Evolutionary conservation across 2,329 filamentous ascomycete genomes (phyloP).

Genomic region (Pseudopithomyces maydicus): DNA sequence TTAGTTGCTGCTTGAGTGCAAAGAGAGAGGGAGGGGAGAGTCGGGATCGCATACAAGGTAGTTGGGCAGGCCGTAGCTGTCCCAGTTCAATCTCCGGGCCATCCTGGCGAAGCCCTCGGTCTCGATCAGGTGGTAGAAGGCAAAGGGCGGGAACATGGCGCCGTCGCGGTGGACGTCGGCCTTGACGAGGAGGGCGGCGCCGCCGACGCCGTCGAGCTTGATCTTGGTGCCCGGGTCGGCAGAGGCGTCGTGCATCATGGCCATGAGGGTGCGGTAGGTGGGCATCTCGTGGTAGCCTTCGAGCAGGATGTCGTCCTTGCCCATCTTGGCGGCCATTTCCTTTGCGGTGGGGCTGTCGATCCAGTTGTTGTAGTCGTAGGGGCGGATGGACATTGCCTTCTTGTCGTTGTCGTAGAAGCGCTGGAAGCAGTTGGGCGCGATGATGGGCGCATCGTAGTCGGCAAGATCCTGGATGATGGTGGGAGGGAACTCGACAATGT

Average conservation of each 20-base stretch:
- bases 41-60: too few relatives aligned
- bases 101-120: constrained; percentile 98
- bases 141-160: constrained; percentile 96
- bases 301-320: constrained; percentile 85
- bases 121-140: constrained; percentile 96
- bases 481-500: constrained; percentile 86
- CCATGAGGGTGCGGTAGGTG: constrained; percentile 91
- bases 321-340: constrained; percentile 78
- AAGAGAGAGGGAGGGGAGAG: too few relatives aligned
- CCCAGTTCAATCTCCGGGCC: constrained; percentile 86
- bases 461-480: constrained; percentile 91
- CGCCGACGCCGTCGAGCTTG: constrained; percentile 88
- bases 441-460: constrained; percentile 82
- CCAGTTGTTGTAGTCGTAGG: constrained; percentile 99
- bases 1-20: not conserved
- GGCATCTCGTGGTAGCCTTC: constrained; percentile 94
- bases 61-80: constrained; percentile 87
- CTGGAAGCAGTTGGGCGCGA: constrained; percentile 96
- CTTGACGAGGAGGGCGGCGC: constrained; percentile 90
- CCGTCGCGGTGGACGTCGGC: constrained; percentile 96
- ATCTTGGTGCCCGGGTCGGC: constrained; percentile 66
- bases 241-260: constrained; percentile 68
- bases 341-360: constrained; percentile 83
- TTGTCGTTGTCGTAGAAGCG: constrained; percentile 72
- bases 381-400: constrained; percentile 73